These are phyloP conservation scores for Ceratocystis colombiana DNA, from an alignment of 2,329 filamentous ascomycete genomes.

Conservation along the genomic window DNA sequence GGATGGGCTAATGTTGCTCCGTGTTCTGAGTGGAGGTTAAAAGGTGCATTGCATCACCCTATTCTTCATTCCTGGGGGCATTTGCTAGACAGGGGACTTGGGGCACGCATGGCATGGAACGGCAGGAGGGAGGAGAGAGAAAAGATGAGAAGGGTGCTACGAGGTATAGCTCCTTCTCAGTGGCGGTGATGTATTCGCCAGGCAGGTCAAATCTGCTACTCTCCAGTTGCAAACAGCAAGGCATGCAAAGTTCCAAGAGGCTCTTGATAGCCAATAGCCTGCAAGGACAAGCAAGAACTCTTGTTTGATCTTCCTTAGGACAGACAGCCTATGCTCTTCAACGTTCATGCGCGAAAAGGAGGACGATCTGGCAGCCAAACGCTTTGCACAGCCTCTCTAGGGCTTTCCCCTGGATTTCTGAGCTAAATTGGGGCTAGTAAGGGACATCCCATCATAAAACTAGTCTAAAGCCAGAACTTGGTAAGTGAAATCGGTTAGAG, in stretches of 20 bases:
- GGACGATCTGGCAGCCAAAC: background rate
- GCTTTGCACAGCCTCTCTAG: conserved; percentile 23
- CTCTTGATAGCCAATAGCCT: background rate
- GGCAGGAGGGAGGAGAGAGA: background rate
- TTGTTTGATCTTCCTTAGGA: too few relatives aligned
- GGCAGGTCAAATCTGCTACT: too few relatives aligned
- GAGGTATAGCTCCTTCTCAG: too few relatives aligned
- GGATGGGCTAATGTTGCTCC: background rate
- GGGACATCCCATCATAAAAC: background rate
- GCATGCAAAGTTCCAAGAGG: background rate
- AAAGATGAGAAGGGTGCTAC: background rate
- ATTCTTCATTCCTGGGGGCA: background rate
- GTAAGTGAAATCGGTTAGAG: too few relatives aligned
- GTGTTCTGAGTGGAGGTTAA: background rate
- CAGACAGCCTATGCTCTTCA: too few relatives aligned
- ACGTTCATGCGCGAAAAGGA: background rate
- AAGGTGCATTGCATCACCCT: conserved; percentile 2
- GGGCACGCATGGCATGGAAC: background rate
- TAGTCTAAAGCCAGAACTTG: background rate
- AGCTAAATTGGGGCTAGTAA: conserved; percentile 12
- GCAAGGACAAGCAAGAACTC: too few relatives aligned
- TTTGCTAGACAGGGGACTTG: conserved; percentile 1
- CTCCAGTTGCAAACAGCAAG: too few relatives aligned
- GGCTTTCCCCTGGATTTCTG: conserved; percentile 23
- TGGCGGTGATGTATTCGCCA: too few relatives aligned